Percentiles rank a stretch among this genome's conserved stretches.
Evolutionary conservation across 495 filamentous ascomycete species (phyloP).

Genomic region (Daldinia vernicosa): DNA sequence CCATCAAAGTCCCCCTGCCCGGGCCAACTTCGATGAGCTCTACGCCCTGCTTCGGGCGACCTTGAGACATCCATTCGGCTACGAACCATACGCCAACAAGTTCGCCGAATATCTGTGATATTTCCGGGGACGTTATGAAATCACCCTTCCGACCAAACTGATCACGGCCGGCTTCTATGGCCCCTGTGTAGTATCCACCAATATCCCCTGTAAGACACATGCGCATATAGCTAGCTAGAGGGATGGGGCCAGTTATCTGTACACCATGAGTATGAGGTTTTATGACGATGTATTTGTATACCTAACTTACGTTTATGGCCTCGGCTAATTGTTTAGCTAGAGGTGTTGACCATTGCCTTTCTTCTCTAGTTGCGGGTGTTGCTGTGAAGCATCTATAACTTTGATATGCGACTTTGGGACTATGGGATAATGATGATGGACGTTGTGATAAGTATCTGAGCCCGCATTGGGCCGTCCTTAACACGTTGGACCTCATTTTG

Average conservation of each 20-base stretch:
- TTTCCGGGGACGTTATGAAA: slow-evolving; percentile 96
- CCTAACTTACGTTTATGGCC: slow-evolving; percentile 79
- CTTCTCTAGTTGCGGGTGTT: slow-evolving; percentile 54
- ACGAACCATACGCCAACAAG: slow-evolving; percentile 93
- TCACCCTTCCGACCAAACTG: slow-evolving; percentile 92
- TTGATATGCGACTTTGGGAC: slow-evolving; percentile 18
- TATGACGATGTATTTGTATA: background rate
- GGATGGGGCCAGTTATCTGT: slow-evolving; percentile 84
- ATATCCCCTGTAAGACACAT: slow-evolving; percentile 92
- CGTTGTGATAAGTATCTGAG: slow-evolving; percentile 34
- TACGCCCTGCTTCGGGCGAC: slow-evolving; percentile 71
- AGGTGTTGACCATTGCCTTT: slow-evolving; percentile 83
- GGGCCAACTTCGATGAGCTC: slow-evolving; percentile 94
- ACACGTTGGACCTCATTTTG: slow-evolving; percentile 40
- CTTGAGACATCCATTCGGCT: slow-evolving; percentile 94
- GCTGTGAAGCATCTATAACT: slow-evolving; percentile 37
- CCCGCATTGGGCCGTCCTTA: slow-evolving; percentile 35
- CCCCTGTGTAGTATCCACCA: slow-evolving; percentile 93
- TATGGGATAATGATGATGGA: slow-evolving; percentile 19
- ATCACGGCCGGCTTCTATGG: slow-evolving; percentile 68
- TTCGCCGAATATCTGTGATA: slow-evolving; percentile 96
- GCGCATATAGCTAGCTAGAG: slow-evolving; percentile 95
- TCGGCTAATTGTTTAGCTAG: slow-evolving; percentile 83
- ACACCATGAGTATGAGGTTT: slow-evolving; percentile 6
- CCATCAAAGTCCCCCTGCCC: slow-evolving; percentile 95